Conservation (phyloP, 371 early-diverging fungal species). For the Mycotypha africana region DNA sequence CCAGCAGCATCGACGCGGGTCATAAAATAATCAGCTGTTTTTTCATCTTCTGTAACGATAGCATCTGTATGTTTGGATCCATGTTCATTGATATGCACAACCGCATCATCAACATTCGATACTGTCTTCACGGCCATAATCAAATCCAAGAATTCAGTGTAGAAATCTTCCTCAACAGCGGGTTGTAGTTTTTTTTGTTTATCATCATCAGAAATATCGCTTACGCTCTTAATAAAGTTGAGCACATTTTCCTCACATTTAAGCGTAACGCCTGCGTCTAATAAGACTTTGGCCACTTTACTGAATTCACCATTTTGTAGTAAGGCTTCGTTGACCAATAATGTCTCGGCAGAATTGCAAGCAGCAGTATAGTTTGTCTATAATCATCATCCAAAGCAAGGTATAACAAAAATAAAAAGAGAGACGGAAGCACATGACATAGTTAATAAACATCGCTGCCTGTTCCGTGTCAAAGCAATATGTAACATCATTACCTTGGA, state of each 20-base stretch:
- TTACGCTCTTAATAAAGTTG: slow-evolving; percentile 14
- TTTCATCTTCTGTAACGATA: slow-evolving; percentile 79
- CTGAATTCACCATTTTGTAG: slow-evolving; percentile 42
- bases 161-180: slow-evolving; percentile 57
- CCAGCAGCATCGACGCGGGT: slow-evolving; percentile 93
- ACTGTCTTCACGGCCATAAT: slow-evolving; percentile 84
- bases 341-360: slow-evolving; percentile 91
- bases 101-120: slow-evolving; percentile 68
- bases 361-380: slow-evolving; percentile 93
- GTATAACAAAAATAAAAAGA: too few species aligned
- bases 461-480: too few species aligned
- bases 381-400: too few species aligned
- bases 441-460: not conserved
- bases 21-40: slow-evolving; percentile 80
- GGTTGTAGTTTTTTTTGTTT: slow-evolving; percentile 18
- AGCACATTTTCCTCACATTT: slow-evolving; percentile 48
- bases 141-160: slow-evolving; percentile 88
- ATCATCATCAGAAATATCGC: slow-evolving; percentile 6
- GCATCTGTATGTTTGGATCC: slow-evolving; percentile 94
- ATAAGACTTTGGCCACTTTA: slow-evolving; percentile 49
- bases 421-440: not conserved
- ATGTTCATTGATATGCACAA: slow-evolving; percentile 87
- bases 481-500: slow-evolving; percentile 67
- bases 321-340: slow-evolving; percentile 71
- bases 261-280: slow-evolving; percentile 54